Evolutionary conservation across 345 rosid species (phyloP), one percentile per base, ranked within the genome.

Genomic region (Citrus maxima): DNA sequence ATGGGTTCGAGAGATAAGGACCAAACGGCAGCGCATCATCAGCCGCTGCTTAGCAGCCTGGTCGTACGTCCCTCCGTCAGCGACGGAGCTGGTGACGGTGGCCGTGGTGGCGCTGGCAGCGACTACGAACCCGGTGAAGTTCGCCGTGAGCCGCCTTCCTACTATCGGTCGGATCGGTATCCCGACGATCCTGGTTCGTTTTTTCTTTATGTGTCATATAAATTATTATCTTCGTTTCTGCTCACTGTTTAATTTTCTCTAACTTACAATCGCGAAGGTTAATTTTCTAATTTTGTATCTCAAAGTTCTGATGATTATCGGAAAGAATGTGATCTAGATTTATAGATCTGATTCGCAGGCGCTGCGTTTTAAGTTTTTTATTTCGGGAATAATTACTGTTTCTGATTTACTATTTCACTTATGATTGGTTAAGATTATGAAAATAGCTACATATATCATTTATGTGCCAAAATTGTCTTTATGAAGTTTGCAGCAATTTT

Each of bases 1-100:
- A 95, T 95, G 98, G 95, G 91, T 34, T 90, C 98, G 42, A 88
- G 82, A 78, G 97, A 86, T 80, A 88, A 85, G 88, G 94, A 89
- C 67, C 89, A 86, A 74, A 69, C 86, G 83, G 24, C 86, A 35
- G 83, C 84, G 81, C 91, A 91, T 86, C 97, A 91, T 74, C 97
- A 88, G 78, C 91, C 90, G 42, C 92, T 90, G 21, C 90, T 91
- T 67, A 93, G 95, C 86, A 90, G 98, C 86, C 93, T 95, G 72
- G 89, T 95, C 69, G 93, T 93, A 18, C 92, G 98, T 0, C 92
- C 93, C 18, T 87, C 93, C 10, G 85, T 69, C 65, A 89, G 87
- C 82, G 92, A 85, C 66, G 89, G 84, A 16, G 82, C 82, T 34
- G 89, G 77, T 27, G 91, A 78, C 2, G 85, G 75, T 18, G 84